These are phyloP conservation scores for Acidomyces sp. DNA, from an alignment of 495 filamentous ascomycete species.

Conservation along the genomic window DNA sequence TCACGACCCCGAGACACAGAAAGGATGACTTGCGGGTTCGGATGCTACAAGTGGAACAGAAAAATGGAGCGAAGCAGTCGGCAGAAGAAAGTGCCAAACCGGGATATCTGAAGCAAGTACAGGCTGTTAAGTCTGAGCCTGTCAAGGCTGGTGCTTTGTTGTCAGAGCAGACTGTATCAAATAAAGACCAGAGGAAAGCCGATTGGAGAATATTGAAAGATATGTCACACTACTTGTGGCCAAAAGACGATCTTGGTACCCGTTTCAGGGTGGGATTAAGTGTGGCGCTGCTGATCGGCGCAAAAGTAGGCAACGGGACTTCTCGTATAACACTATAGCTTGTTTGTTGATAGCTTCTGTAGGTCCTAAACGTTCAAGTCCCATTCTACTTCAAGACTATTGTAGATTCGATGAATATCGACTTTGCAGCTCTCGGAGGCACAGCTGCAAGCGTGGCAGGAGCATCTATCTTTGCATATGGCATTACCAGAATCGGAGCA, in stretches of 20 bases:
- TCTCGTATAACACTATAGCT: neutral
- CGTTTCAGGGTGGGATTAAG: constrained; percentile 73
- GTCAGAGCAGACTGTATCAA: constrained; percentile 41
- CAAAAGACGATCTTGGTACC: constrained; percentile 71
- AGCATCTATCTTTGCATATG: constrained; percentile 83
- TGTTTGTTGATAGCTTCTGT: constrained; percentile 16
- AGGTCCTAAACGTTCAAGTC: constrained; percentile 90
- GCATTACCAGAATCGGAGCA: constrained; percentile 72
- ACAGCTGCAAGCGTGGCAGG: constrained; percentile 83
- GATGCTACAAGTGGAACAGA: constrained; percentile 14
- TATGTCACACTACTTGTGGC: constrained; percentile 95
- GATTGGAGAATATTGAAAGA: constrained; percentile 99
- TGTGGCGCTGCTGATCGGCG: constrained; percentile 68
- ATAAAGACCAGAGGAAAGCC: constrained; percentile 82
- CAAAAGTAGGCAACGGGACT: constrained; percentile 46
- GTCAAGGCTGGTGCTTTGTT: constrained; percentile 40
- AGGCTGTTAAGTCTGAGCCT: constrained; percentile 18
- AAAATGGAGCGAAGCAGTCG: constrained; percentile 6
- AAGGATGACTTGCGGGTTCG: constrained; percentile 27
- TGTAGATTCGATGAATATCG: constrained; percentile 92
- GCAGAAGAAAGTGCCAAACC: constrained; percentile 19
- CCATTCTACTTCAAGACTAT: constrained; percentile 99
- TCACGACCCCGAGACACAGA: constrained; percentile 26
- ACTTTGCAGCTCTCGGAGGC: constrained; percentile 67
- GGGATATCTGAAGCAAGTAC: constrained; percentile 22